phyloP scores from a whole-genome alignment of 1,284 basidiomycete species.

The Naganishia sp. region DNA sequence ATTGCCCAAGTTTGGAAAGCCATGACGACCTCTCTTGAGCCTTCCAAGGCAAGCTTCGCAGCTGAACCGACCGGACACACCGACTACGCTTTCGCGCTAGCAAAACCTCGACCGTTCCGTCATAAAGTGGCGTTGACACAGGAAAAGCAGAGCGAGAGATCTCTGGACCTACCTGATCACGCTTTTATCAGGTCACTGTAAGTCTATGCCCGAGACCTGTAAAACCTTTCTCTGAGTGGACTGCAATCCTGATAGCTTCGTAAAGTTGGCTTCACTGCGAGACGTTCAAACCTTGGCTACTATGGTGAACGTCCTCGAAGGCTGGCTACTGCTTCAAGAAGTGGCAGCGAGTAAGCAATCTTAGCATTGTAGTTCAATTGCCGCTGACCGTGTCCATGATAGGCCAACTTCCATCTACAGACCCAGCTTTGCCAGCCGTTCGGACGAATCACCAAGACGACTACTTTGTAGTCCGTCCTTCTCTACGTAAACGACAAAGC shows the following conservation, averaged over 20 bases:
- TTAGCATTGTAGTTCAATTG: neutral
- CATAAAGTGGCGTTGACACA: conserved; percentile 45
- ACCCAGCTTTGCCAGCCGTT: conserved; percentile 35
- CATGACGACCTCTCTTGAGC: conserved; percentile 58
- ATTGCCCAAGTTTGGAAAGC: conserved; percentile 73
- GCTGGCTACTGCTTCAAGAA: conserved; percentile 35
- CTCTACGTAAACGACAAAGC: conserved; percentile 27
- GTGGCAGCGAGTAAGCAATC: conserved; percentile 12
- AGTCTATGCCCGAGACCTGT: conserved; percentile 22
- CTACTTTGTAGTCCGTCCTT: conserved; percentile 48
- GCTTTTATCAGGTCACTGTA: conserved; percentile 26
- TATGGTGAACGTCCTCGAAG: conserved; percentile 67
- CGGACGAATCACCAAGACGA: conserved; percentile 43
- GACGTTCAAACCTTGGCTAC: conserved; percentile 83
- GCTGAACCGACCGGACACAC: neutral
- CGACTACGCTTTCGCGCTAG: conserved; percentile 35
- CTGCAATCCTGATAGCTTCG: conserved; percentile 59
- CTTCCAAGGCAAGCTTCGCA: neutral
- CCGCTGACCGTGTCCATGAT: conserved; percentile 55
- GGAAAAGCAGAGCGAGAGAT: conserved; percentile 3
- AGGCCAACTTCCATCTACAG: conserved; percentile 34
- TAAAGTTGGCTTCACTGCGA: conserved; percentile 63
- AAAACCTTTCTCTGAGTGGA: conserved; percentile 46
- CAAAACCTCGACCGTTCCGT: conserved; percentile 47
- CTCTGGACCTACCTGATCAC: conserved; percentile 34